Evolutionary conservation across 495 filamentous ascomycete genomes (phyloP).

Genomic region (Cercophora samala): DNA sequence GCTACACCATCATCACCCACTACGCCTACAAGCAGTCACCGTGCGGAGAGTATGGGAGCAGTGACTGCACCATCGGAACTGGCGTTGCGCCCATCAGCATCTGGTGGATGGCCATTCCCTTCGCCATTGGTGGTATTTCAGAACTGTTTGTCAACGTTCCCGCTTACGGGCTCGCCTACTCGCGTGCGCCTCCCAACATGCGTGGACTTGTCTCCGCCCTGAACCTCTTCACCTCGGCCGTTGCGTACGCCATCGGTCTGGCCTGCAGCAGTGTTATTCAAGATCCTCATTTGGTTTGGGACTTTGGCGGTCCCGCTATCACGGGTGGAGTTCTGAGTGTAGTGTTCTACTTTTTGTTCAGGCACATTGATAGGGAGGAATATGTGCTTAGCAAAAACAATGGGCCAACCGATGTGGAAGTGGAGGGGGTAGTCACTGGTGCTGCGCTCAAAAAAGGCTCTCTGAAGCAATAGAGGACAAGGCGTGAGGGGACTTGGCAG

Average conservation of each 20-base stretch:
- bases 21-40: slow-evolving; percentile 61
- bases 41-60: slow-evolving; percentile 47
- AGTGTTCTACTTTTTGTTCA: slow-evolving; percentile 51
- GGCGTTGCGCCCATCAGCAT: slow-evolving; percentile 51
- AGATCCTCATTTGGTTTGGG: slow-evolving; percentile 59
- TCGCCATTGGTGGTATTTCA: slow-evolving; percentile 56
- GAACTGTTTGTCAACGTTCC: slow-evolving; percentile 70
- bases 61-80: slow-evolving; percentile 37
- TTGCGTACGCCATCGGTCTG: slow-evolving; percentile 58
- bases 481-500: neutral
- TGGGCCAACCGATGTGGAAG: slow-evolving; percentile 35
- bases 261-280: slow-evolving; percentile 58
- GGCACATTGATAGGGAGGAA: slow-evolving; percentile 48
- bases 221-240: slow-evolving; percentile 58
- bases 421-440: slow-evolving; percentile 34
- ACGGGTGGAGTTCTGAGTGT: slow-evolving; percentile 45
- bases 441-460: slow-evolving; percentile 37
- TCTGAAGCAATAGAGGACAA: neutral
- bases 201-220: slow-evolving; percentile 64
- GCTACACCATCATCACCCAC: slow-evolving; percentile 67
- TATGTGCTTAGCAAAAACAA: slow-evolving; percentile 40
- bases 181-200: slow-evolving; percentile 66
- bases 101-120: slow-evolving; percentile 52
- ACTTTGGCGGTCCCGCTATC: slow-evolving; percentile 51
- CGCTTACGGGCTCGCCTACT: slow-evolving; percentile 69